Evolutionary conservation across 208 protist species (phyloP).

Genomic region (Trypanosoma rangeli): DNA sequence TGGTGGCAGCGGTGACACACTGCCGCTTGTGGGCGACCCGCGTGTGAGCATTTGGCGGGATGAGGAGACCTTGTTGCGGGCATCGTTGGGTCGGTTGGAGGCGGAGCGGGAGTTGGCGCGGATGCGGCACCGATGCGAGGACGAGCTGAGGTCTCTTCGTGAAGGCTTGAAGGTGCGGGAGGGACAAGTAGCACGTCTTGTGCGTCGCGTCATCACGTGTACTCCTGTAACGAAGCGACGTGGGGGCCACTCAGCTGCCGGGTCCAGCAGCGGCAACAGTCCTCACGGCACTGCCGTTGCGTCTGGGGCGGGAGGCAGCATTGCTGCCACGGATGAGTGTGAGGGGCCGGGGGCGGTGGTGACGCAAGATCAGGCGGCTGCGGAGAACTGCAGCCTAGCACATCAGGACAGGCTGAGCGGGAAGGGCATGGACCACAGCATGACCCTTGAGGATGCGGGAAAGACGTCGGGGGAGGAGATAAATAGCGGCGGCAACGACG

Average conservation of each 20-base stretch:
- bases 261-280: not conserved
- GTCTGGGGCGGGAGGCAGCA: not conserved
- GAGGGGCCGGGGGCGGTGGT: not conserved
- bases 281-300: not conserved
- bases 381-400: not conserved
- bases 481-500: no score
- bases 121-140: conserved; percentile 44
- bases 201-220: conserved; percentile 32
- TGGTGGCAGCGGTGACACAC: conserved; percentile 32
- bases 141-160: conserved; percentile 40
- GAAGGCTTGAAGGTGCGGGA: conserved; percentile 32
- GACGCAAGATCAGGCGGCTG: not conserved
- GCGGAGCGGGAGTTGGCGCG: conserved; percentile 58
- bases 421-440: conserved; percentile 8
- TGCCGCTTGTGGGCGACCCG: conserved; percentile 42
- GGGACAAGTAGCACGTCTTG: conserved; percentile 19
- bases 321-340: not conserved
- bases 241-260: not conserved
- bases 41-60: conserved; percentile 47
- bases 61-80: conserved; percentile 60
- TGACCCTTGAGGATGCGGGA: no score
- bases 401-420: not conserved
- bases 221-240: not conserved
- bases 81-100: conserved; percentile 48
- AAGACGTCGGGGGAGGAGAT: no score